Conservation (phyloP, 2,329 filamentous ascomycete species). For the Xylaria sp. region DNA sequence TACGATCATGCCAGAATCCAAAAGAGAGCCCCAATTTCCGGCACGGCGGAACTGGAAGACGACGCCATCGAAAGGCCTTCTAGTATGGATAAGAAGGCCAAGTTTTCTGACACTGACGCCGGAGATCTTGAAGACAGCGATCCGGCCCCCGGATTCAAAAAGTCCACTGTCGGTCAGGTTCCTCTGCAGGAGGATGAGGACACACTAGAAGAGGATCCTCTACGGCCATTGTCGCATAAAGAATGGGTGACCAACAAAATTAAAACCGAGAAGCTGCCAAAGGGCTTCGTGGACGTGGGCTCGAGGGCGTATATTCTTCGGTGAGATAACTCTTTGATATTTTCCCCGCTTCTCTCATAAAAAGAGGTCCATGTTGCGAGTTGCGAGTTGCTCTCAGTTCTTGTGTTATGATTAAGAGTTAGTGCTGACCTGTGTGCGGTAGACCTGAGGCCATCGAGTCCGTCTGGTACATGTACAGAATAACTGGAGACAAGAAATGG, state of each 20-base stretch:
- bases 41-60: background rate
- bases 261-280: slow-evolving; percentile 50
- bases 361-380: slow-evolving; percentile 36
- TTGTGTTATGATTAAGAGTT: background rate
- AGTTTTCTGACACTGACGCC: background rate
- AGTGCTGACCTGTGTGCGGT: slow-evolving; percentile 28
- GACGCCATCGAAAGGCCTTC: background rate
- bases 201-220: slow-evolving; percentile 39
- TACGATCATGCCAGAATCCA: slow-evolving; percentile 15
- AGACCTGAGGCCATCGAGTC: slow-evolving; percentile 88
- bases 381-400: slow-evolving; percentile 31
- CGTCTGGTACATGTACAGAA: slow-evolving; percentile 88
- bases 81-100: slow-evolving; percentile 1
- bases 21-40: slow-evolving; percentile 32
- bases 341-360: too few species aligned
- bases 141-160: slow-evolving; percentile 22
- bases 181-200: slow-evolving; percentile 37
- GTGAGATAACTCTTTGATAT: slow-evolving; percentile 47
- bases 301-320: slow-evolving; percentile 64
- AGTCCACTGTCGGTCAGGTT: slow-evolving; percentile 28
- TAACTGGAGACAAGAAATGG: slow-evolving; percentile 77
- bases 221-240: slow-evolving; percentile 55
- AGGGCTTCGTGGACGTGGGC: slow-evolving; percentile 56
- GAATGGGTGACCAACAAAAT: slow-evolving; percentile 59
- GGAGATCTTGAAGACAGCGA: slow-evolving; percentile 25